Base-by-base conservation (phyloP, 352 stramenopile genomes). In the Pythium phragmitis region DNA sequence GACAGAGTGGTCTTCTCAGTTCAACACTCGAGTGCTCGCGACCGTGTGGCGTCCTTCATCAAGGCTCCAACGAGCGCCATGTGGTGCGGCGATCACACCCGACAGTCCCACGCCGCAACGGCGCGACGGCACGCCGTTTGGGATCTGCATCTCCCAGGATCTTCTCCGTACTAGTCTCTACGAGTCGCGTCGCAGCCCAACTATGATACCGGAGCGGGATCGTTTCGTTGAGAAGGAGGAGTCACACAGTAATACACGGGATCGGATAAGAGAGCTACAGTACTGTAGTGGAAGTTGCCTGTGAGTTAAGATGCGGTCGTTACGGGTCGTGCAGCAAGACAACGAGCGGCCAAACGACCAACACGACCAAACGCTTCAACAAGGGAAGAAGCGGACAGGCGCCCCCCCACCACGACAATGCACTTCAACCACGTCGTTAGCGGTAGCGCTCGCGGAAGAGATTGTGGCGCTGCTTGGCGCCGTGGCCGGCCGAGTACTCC, bases 391-490 rank as follows among this genome's bases (percentile, higher is more conserved):
- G 26, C 26, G 26, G 26, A 28, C 26, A 28, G 26, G 26, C 26
- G 26, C n/a, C n/a, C n/a, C n/a, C n/a, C n/a, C n/a, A n/a, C 26
- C 26, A 28, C 26, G 26, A 28, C 26, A 30, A 30, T 3, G 26
- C 26, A 30, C 26, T 30, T 30, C 26, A 30, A 30, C 26, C 26
- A 30, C 26, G 26, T 30, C 1, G 26, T 49, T 19, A 59, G 30
- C 52, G 80, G 72, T 94, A 94, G 41, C 85, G 76, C 59, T 94
- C 85, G 45, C 85, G 85, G 67, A 94, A 94, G 26, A 94, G 80
- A 49, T 94, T 92, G 72, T 94, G 85, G 61, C 85, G 83, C 68
- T 94, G 85, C 70, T 90, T 92, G 63, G 85, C 82, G 28, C 82
- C 82, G 62, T 92, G 80, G 49, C 85, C 85, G 0, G 85, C 77